These are phyloP conservation scores for Botrytis sinoallii DNA, from an alignment of 2,329 filamentous ascomycete species.

Conservation along the genomic window DNA sequence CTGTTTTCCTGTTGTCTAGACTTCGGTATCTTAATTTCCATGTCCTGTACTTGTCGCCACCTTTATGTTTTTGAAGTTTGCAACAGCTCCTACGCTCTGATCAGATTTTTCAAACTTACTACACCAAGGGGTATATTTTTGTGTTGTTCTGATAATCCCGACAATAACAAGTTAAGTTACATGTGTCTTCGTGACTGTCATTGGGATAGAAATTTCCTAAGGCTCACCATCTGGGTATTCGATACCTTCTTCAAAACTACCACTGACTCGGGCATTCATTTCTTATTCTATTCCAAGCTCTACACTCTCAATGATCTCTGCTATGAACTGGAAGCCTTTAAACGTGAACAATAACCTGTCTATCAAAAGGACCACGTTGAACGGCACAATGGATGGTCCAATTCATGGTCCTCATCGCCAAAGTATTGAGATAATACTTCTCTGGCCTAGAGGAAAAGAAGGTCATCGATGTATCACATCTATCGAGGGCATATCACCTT, in stretches of 20 bases:
- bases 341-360: too few relatives aligned
- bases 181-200: neutral
- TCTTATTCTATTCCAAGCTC: neutral
- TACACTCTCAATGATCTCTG: neutral
- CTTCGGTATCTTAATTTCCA: neutral
- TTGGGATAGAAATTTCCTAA: neutral
- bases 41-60: neutral
- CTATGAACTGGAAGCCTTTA: neutral
- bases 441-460: neutral
- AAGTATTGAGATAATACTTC: neutral
- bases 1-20: neutral
- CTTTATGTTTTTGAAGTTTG: neutral
- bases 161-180: too few relatives aligned
- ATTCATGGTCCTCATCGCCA: neutral
- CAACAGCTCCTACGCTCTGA: neutral
- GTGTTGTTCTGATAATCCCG: neutral
- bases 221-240: too few relatives aligned
- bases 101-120: too few relatives aligned
- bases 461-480: neutral
- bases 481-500: too few relatives aligned
- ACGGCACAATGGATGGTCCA: neutral
- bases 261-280: neutral
- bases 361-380: neutral
- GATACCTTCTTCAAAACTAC: neutral
- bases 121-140: neutral